Evolutionary conservation across 148 eudicot species (phyloP).

Genomic region (Amaranthus hypochondriacus): DNA sequence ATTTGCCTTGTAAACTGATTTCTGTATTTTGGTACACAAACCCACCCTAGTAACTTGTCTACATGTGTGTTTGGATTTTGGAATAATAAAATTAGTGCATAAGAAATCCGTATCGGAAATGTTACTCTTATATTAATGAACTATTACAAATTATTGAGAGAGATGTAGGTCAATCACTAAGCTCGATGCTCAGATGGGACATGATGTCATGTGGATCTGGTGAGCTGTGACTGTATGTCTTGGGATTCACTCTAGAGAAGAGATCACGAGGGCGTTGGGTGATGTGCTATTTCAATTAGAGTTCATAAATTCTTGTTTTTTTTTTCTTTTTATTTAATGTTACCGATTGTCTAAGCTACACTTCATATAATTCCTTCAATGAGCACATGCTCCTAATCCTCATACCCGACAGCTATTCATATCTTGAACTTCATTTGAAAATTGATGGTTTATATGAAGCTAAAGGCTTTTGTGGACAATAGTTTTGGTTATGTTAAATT

Average conservation of each 20-base stretch:
- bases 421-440: not conserved
- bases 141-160: not conserved
- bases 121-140: not conserved
- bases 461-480: not conserved
- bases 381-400: not conserved
- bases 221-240: not conserved
- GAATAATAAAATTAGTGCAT: not conserved
- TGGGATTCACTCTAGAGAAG: not conserved
- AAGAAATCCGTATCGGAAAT: not conserved
- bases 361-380: not conserved
- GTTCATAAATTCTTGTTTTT: not conserved
- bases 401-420: not conserved
- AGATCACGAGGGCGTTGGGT: not conserved
- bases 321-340: not conserved
- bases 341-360: not conserved
- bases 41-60: too few species aligned
- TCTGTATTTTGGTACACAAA: too few species aligned
- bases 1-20: not conserved
- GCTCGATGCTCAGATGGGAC: not conserved
- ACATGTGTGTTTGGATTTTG: not conserved
- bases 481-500: not conserved
- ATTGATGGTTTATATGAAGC: not conserved
- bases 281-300: not conserved
- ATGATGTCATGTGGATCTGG: not conserved
- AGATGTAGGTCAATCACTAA: not conserved